Percentiles rank a stretch among this genome's conserved stretches.
Evolutionary conservation across 768 basidiomycete species (phyloP).

Genomic region (Hygrophorus pudorinus): DNA sequence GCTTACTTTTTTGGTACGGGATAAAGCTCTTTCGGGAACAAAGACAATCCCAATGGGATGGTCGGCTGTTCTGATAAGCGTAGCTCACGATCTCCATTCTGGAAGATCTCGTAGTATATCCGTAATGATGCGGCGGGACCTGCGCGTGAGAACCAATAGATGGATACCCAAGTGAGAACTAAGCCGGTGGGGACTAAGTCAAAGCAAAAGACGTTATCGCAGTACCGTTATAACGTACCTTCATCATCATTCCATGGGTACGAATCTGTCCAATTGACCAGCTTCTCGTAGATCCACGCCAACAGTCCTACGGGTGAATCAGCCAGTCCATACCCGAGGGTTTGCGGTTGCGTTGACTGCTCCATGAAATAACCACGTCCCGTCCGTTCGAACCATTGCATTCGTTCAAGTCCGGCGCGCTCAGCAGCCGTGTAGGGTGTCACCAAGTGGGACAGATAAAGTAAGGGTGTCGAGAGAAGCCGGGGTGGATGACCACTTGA

Average conservation of each 20-base stretch:
- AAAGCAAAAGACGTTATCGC: background rate
- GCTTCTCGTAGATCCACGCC: constrained; percentile 46
- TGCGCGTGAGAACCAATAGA: constrained; percentile 49
- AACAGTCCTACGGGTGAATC: constrained; percentile 50
- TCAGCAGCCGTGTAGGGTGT: constrained; percentile 22
- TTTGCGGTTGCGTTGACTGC: constrained; percentile 42
- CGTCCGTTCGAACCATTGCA: constrained; percentile 18
- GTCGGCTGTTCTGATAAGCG: no score
- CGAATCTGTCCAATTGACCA: constrained; percentile 36
- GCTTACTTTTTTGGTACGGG: no score
- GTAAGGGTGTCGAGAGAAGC: constrained; percentile 14
- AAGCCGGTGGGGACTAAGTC: constrained; percentile 6
- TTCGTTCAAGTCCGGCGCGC: constrained; percentile 21
- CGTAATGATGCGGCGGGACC: constrained; percentile 48
- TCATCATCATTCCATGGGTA: constrained; percentile 54
- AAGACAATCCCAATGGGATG: no score
- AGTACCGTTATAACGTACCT: constrained; percentile 18
- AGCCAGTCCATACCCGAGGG: constrained; percentile 40
- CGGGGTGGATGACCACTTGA: constrained; percentile 10
- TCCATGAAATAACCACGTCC: constrained; percentile 27
- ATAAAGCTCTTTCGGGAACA: no score
- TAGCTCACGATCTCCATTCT: constrained; percentile 1
- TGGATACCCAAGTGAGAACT: constrained; percentile 54
- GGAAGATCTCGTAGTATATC: constrained; percentile 44
- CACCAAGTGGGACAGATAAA: constrained; percentile 18